These are phyloP conservation scores for Wickerhamiella pararugosa DNA, from an alignment of 1,139 yeast genomes.

Conservation along the genomic window DNA sequence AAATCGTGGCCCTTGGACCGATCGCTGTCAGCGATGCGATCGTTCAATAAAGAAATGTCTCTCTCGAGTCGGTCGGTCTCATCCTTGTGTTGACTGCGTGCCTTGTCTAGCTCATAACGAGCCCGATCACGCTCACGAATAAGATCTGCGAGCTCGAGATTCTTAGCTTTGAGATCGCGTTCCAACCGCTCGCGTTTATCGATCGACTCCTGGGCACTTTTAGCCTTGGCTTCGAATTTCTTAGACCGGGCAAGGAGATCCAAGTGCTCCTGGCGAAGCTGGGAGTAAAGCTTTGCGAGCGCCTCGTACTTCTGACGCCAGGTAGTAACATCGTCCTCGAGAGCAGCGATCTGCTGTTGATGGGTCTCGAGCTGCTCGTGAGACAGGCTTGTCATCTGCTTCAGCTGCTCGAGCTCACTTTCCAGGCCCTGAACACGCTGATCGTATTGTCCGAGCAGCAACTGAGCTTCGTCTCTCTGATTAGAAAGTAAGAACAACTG, in stretches of 20 bases:
- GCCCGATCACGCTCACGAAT: constrained; percentile 87
- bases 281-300: constrained; percentile 78
- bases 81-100: constrained; percentile 48
- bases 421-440: constrained; percentile 73
- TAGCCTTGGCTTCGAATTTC: constrained; percentile 74
- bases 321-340: constrained; percentile 61
- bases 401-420: constrained; percentile 40
- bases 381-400: constrained; percentile 41
- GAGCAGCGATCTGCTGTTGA: constrained; percentile 51
- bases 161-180: constrained; percentile 71
- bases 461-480: constrained; percentile 79
- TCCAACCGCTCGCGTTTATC: constrained; percentile 73
- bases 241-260: constrained; percentile 67
- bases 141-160: constrained; percentile 75
- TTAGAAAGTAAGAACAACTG: constrained; percentile 62
- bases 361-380: constrained; percentile 63
- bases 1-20: constrained; percentile 54
- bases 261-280: constrained; percentile 82
- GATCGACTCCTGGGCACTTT: constrained; percentile 85
- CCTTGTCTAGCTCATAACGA: constrained; percentile 63
- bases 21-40: constrained; percentile 47
- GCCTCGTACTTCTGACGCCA: constrained; percentile 88
- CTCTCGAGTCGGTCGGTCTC: constrained; percentile 56
- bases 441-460: constrained; percentile 75
- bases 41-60: constrained; percentile 47